These are phyloP conservation scores for Fusarium avenaceum DNA, from an alignment of 2,329 filamentous ascomycete species.

Conservation along the genomic window DNA sequence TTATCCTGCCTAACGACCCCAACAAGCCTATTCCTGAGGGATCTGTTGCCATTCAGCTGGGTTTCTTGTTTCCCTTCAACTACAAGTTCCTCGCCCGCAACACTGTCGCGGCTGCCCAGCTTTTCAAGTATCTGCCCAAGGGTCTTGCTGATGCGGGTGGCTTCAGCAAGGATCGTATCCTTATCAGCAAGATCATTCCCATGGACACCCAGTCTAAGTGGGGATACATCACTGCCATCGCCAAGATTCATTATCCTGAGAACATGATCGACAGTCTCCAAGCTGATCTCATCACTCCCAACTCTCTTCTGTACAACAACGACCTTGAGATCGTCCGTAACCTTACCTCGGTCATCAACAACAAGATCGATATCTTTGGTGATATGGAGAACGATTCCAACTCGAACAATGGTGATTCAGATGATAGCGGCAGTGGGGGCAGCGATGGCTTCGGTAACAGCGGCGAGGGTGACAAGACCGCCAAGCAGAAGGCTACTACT, in stretches of 20 bases:
- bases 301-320: constrained; percentile 82
- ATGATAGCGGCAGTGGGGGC: constrained; percentile 54
- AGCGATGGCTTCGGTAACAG: constrained; percentile 60
- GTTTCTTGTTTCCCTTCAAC: constrained; percentile 84
- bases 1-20: constrained; percentile 78
- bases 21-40: constrained; percentile 69
- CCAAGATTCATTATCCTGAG: constrained; percentile 76
- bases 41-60: constrained; percentile 82
- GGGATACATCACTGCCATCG: constrained; percentile 86
- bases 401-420: constrained; percentile 46
- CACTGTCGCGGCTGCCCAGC: constrained; percentile 81
- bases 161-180: constrained; percentile 68
- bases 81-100: constrained; percentile 84
- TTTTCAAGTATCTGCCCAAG: constrained; percentile 82
- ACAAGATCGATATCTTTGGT: constrained; percentile 69
- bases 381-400: constrained; percentile 58
- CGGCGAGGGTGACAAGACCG: constrained; percentile 64
- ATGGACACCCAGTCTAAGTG: constrained; percentile 77
- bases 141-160: constrained; percentile 76
- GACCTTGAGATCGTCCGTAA: constrained; percentile 74
- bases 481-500: constrained; percentile 72
- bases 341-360: constrained; percentile 86
- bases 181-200: constrained; percentile 80
- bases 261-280: constrained; percentile 76
- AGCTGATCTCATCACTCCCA: constrained; percentile 77